Base-by-base conservation (phyloP, 2,329 filamentous ascomycete species). In the Sclerotinia trifoliorum region DNA sequence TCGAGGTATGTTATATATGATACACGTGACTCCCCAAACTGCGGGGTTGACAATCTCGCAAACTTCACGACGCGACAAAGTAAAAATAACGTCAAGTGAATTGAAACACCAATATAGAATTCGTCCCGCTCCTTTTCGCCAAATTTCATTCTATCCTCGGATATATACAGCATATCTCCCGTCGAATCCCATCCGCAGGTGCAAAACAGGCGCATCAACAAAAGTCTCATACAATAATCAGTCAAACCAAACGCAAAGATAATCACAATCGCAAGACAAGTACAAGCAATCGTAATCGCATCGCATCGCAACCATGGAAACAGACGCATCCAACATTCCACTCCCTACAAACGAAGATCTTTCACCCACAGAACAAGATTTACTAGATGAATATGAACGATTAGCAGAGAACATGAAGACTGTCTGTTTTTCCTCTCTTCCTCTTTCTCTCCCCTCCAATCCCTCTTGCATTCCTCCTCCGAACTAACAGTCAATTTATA, bases 331-430 rank as follows among this genome's bases (percentile, higher is more conserved):
- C 44, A 46, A 66, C 29, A 49, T 51, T 3, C 46, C 62, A 7
- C 60, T 65, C 39, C 51, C 66, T 4, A 51, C 57, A 17, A 60
- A 48, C 48, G 76, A 77, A 29, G 87, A 89, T 75, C 83, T 97
- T 70, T 85, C 89, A 0, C 90, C 93, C 5, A 85, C 96, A 10
- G 94, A 99, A 81, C 94, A 97, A 79, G 93, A 98, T 78, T 90
- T 99, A 1, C 83, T 99, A 0, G 93, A 98, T 71, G 95, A 99
- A 80, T 99, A 99, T 77, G 88, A 94, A 73, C 85, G 90, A 19
- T 81, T 99, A 44, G 87, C 94, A 0, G 90, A 90, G 74, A 99
- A 98, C 77, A 90, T 99, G 85, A 96, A 96, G 76, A 90, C 90
- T 81, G 95, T 94, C 80, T 80, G 39, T 64, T 17, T 29, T 29